Evolutionary conservation across 139 green algal genomes (phyloP).

Genomic region (Chlorella ohadii): DNA sequence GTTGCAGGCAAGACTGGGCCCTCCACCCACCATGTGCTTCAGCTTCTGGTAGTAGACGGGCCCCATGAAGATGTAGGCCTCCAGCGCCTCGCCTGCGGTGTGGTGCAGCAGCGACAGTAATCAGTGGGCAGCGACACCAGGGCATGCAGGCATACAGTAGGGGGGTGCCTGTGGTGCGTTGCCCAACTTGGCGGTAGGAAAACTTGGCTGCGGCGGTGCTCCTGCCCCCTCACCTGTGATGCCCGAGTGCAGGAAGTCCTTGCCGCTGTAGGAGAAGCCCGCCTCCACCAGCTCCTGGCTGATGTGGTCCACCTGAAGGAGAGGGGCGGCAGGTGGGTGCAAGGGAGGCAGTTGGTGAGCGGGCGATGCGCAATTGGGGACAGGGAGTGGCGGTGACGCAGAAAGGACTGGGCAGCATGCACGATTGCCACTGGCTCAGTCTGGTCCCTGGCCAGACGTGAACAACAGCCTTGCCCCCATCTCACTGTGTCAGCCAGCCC

Average conservation of each 20-base stretch:
- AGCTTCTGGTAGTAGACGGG: slow-evolving; percentile 99
- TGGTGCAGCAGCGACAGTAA: background rate
- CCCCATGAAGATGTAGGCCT: slow-evolving; percentile 99
- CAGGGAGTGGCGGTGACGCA: too few relatives aligned
- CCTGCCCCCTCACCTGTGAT: slow-evolving; percentile 78
- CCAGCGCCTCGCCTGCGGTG: slow-evolving; percentile 87
- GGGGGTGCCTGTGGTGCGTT: too few relatives aligned
- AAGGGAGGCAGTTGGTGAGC: too few relatives aligned
- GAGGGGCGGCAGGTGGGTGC: background rate
- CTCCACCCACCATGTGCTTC: slow-evolving; percentile 97
- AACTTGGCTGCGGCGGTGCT: too few relatives aligned
- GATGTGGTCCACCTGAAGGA: slow-evolving; percentile 63
- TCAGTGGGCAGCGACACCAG: too few relatives aligned
- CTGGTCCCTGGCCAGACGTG: too few relatives aligned
- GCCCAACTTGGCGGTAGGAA: too few relatives aligned
- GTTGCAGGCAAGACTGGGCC: background rate
- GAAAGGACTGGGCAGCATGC: too few relatives aligned
- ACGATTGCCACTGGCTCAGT: too few relatives aligned
- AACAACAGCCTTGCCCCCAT: background rate
- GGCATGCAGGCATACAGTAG: too few relatives aligned
- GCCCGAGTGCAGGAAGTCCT: slow-evolving; percentile 90
- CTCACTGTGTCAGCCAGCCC: slow-evolving; percentile 79
- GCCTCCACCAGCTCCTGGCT: slow-evolving; percentile 79
- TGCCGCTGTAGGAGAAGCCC: slow-evolving; percentile 93
- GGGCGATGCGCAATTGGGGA: too few relatives aligned